Evolutionary conservation across 2,329 filamentous ascomycete species (phyloP).

Genomic region (Fusarium devonianum): DNA sequence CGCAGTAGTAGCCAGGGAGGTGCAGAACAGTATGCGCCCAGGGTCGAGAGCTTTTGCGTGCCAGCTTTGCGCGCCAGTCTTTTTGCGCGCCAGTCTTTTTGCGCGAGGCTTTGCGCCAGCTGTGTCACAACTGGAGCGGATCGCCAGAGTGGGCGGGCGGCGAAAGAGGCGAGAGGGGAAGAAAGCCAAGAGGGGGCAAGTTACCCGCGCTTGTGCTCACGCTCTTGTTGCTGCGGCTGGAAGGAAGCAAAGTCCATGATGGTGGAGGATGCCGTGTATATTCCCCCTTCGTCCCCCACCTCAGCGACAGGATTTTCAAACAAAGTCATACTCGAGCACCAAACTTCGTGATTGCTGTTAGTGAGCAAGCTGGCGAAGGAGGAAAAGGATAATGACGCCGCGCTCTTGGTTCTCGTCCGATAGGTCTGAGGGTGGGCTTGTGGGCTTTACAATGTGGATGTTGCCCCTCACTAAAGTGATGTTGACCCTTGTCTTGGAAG

Average conservation of each 20-base stretch:
- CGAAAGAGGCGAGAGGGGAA: no score
- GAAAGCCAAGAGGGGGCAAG: no score
- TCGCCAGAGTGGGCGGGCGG: slow-evolving; percentile 27
- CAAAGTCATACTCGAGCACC: slow-evolving; percentile 16
- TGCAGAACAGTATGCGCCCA: not conserved
- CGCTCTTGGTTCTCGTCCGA: slow-evolving; percentile 27
- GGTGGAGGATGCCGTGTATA: slow-evolving; percentile 32
- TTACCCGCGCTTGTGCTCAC: not conserved
- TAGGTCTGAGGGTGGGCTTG: slow-evolving; percentile 29
- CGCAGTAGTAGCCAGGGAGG: not conserved
- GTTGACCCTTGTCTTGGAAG: slow-evolving; percentile 17
- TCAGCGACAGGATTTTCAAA: not conserved
- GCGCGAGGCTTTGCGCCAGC: slow-evolving; percentile 25
- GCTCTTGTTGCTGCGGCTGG: slow-evolving; percentile 11
- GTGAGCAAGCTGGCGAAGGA: slow-evolving; percentile 22
- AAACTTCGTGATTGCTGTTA: slow-evolving; percentile 27
- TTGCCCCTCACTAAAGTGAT: slow-evolving; percentile 24
- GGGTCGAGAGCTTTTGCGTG: slow-evolving; percentile 9
- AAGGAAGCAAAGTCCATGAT: slow-evolving; percentile 31
- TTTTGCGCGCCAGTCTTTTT: slow-evolving; percentile 16
- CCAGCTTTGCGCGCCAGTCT: slow-evolving; percentile 13
- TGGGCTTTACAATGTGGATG: slow-evolving; percentile 31
- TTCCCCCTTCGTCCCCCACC: slow-evolving; percentile 1
- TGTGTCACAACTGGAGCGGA: slow-evolving; percentile 38
- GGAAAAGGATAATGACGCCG: slow-evolving; percentile 28